phyloP scores from a whole-genome alignment of 116 monocot genomes.

The Cymodocea nodosa region DNA sequence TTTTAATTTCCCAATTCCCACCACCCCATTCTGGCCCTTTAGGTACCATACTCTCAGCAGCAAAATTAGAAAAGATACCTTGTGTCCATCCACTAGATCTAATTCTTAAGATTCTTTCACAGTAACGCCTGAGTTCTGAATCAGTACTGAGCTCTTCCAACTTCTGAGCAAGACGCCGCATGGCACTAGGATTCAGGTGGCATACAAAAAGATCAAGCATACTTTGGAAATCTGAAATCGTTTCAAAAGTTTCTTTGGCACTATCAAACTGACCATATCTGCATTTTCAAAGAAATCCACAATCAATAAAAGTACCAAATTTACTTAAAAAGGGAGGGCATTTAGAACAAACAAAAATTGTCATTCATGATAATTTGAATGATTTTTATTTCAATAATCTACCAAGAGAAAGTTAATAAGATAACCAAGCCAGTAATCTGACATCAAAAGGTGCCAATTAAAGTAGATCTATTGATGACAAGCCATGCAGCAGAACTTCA shows the following conservation, averaged over 20 bases:
- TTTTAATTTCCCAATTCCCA: slow-evolving; percentile 97
- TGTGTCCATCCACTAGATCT: slow-evolving; percentile 95
- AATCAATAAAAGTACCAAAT: neutral
- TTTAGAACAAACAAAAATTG: neutral
- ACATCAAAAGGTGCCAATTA: no score
- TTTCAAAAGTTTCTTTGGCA: slow-evolving; percentile 97
- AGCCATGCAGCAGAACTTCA: no score
- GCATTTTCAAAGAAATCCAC: slow-evolving; percentile 6
- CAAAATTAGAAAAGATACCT: slow-evolving; percentile 94
- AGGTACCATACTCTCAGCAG: slow-evolving; percentile 97
- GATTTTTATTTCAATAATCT: neutral
- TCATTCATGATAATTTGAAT: neutral
- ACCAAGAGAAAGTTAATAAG: no score
- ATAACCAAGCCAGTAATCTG: no score
- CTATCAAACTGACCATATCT: slow-evolving; percentile 98
- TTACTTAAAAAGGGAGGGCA: no score
- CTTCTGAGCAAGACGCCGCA: slow-evolving; percentile 83
- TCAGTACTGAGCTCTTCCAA: slow-evolving; percentile 68
- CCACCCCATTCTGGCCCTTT: slow-evolving; percentile 98
- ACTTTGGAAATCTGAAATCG: slow-evolving; percentile 86
- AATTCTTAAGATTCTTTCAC: slow-evolving; percentile 80
- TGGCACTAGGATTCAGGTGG: slow-evolving; percentile 90
- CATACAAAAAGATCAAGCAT: slow-evolving; percentile 98
- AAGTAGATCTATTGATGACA: no score
- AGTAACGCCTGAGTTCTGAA: slow-evolving; percentile 82